Evolutionary conservation across 768 basidiomycete genomes (phyloP), one percentile per base, ranked within the genome.

Genomic region (Russula olivacea): DNA sequence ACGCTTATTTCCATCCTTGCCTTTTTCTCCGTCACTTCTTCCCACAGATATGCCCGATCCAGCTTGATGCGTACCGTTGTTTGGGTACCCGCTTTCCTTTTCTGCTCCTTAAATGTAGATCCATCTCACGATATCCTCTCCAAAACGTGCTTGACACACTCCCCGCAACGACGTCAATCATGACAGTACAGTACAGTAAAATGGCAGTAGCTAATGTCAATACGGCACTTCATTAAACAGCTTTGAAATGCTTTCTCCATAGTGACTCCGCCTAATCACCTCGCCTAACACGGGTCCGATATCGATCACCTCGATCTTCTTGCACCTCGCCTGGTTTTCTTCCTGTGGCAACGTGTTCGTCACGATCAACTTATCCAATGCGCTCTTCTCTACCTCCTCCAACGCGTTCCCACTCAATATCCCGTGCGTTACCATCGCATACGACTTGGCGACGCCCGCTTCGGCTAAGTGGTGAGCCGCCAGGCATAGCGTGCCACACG

Each of bases 271-370:
- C 69, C 96, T 80, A 64, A 98, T 96, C 66, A 94, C 91, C 81
- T 98, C 96, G 45, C 93, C 97, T 52, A 99, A 83, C 68, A 98
- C 93, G 21, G 88, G 86, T 28, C 93, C 92, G 68, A 99, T 87
- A 77, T 98, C 95, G 68, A 99, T 87, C 58, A 94, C 91, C 76
- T 94, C 92, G 48, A 99, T 84, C 76, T 93, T 91, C 48, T 74
- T 74, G 75, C 91, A 92, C 58, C 72, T 74, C 43, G 77, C 81
- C 73, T 85, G 81, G 76, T 95, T 91, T 69, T 78, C 85, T 55
- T 80, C 71, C 75, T 98, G 97, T 58, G 97, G 97, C 45, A 98
- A 83, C 74, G 95, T 97, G 78, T 99, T 99, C 71, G 97, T 98
- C 71, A 99, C 96, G 61, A 98, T 93, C 72, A 99, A 77, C 79